Base-by-base conservation (phyloP, 106 monocot species). In the Dendrobium officinale region DNA sequence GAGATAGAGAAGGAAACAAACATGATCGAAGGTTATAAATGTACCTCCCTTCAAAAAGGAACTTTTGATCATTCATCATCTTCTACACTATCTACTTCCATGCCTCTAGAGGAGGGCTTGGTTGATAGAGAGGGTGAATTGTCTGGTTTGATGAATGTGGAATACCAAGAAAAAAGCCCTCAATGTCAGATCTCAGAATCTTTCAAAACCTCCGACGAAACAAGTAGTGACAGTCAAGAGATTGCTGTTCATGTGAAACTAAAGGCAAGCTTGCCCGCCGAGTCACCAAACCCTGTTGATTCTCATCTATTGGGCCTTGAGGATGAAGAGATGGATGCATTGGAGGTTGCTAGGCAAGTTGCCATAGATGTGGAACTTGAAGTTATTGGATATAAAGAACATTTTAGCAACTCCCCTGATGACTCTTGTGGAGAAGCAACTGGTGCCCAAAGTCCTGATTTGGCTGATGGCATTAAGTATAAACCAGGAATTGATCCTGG, bases 321-420 rank as follows among this genome's bases (percentile, higher is more conserved):
- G 47, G 79, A 83, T 64, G 82, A 82, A 44, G 93, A 91, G 72
- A 80, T 84, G 40, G 93, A 93, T 86, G 85, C 91, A 42, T 49
- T 91, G 75, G 86, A 86, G 54, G 86, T 90, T 84, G 93, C 93
- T 27, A 49, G 87, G 20, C 89, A 91, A 80, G 91, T 91, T 73
- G 93, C 91, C 45, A 85, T 87, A 47, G 88, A 91, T 79, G 94
- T 89, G 4, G 88, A 86, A 58, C 85, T 80, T 31, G 89, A 90
- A 74, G 88, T 90, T 68, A 88, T 83, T 9, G 89, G 91, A 67
- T 89, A 92, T 27, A 88, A 89, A 82, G 94, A 90, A 84, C 85
- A 84, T 41, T 83, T 83, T 75, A 87, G 86, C 66, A 90, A 70
- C 73, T 80, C 93, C 67, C 85, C 89, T 40, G 94, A 88, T 15